Conservation (phyloP, 2,329 filamentous ascomycete species). For the Verticillium zaregamsianum region DNA sequence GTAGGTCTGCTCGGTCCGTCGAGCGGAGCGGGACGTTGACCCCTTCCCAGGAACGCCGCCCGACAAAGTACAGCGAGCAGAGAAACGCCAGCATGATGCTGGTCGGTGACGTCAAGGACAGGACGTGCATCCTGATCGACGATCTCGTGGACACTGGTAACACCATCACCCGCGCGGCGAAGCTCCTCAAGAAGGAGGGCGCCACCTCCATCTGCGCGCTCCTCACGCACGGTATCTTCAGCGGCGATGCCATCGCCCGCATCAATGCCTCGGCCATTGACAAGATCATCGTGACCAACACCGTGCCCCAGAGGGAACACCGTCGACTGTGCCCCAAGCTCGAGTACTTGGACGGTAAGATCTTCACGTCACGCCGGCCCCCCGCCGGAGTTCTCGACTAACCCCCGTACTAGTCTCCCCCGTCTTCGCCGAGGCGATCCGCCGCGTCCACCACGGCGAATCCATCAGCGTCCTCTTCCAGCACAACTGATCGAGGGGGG, state of each 20-base stretch:
- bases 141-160: conserved; percentile 95
- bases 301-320: conserved; percentile 84
- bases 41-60: conserved; percentile 69
- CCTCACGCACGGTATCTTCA: conserved; percentile 91
- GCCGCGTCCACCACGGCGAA: conserved; percentile 94
- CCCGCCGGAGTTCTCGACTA: conserved; percentile 1
- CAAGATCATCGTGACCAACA: conserved; percentile 93
- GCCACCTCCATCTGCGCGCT: conserved; percentile 89
- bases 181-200: conserved; percentile 93
- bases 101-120: conserved; percentile 77
- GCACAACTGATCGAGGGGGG: conserved; percentile 10
- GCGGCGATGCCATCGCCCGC: conserved; percentile 87
- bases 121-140: conserved; percentile 86
- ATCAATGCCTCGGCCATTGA: conserved; percentile 92
- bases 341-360: conserved; percentile 71
- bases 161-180: conserved; percentile 93
- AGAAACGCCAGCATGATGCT: conserved; percentile 96
- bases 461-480: conserved; percentile 89
- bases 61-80: conserved; percentile 80
- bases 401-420: conserved; percentile 54
- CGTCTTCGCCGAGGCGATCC: conserved; percentile 92
- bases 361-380: not conserved
- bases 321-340: conserved; percentile 76
- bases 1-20: conserved; percentile 39
- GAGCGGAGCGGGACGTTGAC: not conserved